These are phyloP conservation scores for Trichophyton verrucosum DNA, from an alignment of 2,329 filamentous ascomycete species.

Conservation along the genomic window DNA sequence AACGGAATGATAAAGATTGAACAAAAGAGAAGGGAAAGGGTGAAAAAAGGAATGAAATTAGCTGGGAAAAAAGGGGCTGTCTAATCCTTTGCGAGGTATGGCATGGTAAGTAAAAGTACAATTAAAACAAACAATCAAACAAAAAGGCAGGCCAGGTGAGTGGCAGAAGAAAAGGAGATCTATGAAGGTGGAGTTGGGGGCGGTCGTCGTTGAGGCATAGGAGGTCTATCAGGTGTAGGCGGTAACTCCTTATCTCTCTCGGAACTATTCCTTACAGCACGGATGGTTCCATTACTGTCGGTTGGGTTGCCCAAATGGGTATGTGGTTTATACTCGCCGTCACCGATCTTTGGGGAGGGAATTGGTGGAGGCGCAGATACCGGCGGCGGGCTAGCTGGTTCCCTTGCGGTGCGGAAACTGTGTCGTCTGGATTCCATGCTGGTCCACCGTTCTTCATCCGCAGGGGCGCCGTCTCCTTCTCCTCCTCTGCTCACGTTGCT, in stretches of 20 bases:
- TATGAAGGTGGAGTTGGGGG: background rate
- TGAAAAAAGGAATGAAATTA: background rate
- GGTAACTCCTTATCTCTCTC: constrained; percentile 4
- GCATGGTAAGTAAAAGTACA: constrained; percentile 3
- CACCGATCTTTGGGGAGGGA: constrained; percentile 6
- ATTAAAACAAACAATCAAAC: background rate
- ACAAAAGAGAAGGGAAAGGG: background rate
- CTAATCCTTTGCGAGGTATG: constrained; percentile 2
- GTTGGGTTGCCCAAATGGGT: background rate
- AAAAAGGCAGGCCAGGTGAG: background rate
- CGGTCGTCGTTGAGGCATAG: constrained; percentile 1
- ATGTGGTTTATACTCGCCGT: background rate
- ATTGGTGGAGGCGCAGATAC: constrained; percentile 9
- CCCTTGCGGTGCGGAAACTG: constrained; percentile 10
- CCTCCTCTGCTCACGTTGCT: constrained; percentile 4
- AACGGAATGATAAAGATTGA: background rate
- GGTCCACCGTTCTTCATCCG: background rate
- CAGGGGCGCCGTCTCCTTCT: constrained; percentile 5
- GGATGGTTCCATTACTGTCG: background rate
- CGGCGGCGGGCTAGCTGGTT: constrained; percentile 11
- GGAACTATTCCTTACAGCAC: background rate
- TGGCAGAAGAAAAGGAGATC: background rate
- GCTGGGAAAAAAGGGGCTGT: background rate
- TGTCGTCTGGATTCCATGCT: constrained; percentile 7
- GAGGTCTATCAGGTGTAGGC: constrained; percentile 4